phyloP scores from a whole-genome alignment of 768 basidiomycete genomes.

The Phaffia tasmanica region DNA sequence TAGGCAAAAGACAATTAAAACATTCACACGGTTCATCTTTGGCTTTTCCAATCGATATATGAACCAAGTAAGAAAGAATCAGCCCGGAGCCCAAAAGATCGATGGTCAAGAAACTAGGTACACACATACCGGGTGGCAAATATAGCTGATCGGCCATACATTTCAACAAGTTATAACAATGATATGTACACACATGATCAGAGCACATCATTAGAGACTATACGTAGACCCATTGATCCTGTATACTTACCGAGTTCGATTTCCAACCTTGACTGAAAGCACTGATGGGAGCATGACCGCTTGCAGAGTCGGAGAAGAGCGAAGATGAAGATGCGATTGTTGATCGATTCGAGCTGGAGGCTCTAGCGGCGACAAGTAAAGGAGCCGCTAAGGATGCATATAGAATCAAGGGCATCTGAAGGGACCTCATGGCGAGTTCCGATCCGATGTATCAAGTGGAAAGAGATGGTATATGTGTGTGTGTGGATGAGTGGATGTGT shows the following conservation, averaged over 20 bases:
- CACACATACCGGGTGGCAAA: not conserved
- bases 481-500: too few species aligned
- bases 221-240: too few species aligned
- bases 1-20: constrained; percentile 91
- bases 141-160: not conserved
- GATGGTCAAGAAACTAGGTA: not conserved
- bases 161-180: not conserved
- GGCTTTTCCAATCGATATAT: not conserved
- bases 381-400: too few species aligned
- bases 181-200: not conserved
- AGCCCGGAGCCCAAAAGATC: not conserved
- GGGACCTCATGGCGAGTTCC: too few species aligned
- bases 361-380: too few species aligned
- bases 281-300: constrained; percentile 1
- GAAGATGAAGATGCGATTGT: too few species aligned
- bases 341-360: too few species aligned
- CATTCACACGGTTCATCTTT: constrained; percentile 41
- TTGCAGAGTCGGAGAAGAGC: too few species aligned
- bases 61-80: not conserved
- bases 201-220: not conserved
- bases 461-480: too few species aligned
- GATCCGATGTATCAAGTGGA: too few species aligned
- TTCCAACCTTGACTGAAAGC: not conserved
- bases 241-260: not conserved
- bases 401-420: too few species aligned